phyloP scores from a whole-genome alignment of 495 filamentous ascomycete species.

The Trypethelium eluteriae region DNA sequence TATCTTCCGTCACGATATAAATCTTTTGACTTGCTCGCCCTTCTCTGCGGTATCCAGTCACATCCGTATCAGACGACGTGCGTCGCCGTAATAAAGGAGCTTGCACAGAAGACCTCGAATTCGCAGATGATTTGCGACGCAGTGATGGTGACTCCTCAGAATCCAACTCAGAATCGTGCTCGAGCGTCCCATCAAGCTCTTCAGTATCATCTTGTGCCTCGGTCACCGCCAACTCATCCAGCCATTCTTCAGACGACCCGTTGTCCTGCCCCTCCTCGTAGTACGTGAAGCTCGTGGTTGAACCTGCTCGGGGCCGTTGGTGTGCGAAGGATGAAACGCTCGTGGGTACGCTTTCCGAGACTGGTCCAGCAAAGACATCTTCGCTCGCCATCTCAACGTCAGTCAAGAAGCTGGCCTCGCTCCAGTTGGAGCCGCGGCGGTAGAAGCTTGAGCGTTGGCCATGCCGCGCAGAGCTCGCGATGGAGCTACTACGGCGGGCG shows the following conservation, averaged over 20 bases:
- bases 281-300: constrained; percentile 82
- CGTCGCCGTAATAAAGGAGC: constrained; percentile 63
- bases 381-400: constrained; percentile 99
- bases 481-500: constrained; percentile 8
- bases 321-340: constrained; percentile 83
- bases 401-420: constrained; percentile 74
- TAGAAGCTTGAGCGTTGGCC: constrained; percentile 21
- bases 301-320: constrained; percentile 65
- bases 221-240: constrained; percentile 46
- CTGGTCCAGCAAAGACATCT: constrained; percentile 90
- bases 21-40: constrained; percentile 74
- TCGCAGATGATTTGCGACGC: constrained; percentile 49
- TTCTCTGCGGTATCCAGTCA: constrained; percentile 48
- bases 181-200: constrained; percentile 27
- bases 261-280: constrained; percentile 48
- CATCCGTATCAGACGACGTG: constrained; percentile 49
- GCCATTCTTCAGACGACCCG: constrained; percentile 43
- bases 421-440: constrained; percentile 65
- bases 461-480: constrained; percentile 4
- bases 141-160: constrained; percentile 25
- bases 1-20: constrained; percentile 85
- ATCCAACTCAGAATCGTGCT: constrained; percentile 35
- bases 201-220: constrained; percentile 51
- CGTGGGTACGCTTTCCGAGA: constrained; percentile 89
- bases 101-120: constrained; percentile 55